phyloP scores from a whole-genome alignment of 352 stramenopile genomes.

The Phytophthora rubi region DNA sequence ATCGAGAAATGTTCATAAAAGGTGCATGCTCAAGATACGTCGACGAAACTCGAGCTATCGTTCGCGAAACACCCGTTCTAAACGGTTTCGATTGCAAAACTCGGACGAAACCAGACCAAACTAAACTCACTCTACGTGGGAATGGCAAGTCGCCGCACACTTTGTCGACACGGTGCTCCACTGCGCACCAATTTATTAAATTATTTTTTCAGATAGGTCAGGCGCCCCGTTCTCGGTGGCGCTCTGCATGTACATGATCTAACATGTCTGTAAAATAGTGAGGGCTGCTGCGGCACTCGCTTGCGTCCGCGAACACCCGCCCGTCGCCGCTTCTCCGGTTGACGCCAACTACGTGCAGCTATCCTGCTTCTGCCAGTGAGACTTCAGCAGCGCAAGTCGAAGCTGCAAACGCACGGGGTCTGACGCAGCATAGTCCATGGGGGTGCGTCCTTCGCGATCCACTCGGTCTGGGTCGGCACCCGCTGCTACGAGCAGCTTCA shows the following conservation, averaged over 20 bases:
- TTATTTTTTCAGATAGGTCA: slow-evolving; percentile 34
- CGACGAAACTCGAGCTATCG: no score
- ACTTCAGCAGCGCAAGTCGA: slow-evolving; percentile 58
- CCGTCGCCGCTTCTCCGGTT: background rate
- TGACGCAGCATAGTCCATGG: slow-evolving; percentile 53
- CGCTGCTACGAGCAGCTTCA: slow-evolving; percentile 44
- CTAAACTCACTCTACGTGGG: no score
- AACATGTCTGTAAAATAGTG: slow-evolving; percentile 36
- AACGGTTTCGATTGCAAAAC: no score
- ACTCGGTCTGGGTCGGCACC: slow-evolving; percentile 47
- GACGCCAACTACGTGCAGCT: slow-evolving; percentile 4
- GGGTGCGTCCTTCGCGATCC: slow-evolving; percentile 41
- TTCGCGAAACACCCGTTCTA: no score
- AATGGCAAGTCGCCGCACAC: background rate
- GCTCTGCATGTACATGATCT: slow-evolving; percentile 34
- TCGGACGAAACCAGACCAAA: no score
- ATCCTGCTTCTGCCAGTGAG: slow-evolving; percentile 56
- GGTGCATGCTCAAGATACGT: no score
- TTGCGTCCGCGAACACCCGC: slow-evolving; percentile 8
- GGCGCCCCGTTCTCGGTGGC: slow-evolving; percentile 5
- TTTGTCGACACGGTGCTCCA: background rate
- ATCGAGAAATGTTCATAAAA: no score
- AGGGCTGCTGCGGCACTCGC: slow-evolving; percentile 10
- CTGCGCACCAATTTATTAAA: slow-evolving; percentile 20
- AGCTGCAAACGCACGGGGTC: slow-evolving; percentile 57